Evolutionary conservation across 2,329 filamentous ascomycete species (phyloP).

Genomic region (Bisporella sp.): DNA sequence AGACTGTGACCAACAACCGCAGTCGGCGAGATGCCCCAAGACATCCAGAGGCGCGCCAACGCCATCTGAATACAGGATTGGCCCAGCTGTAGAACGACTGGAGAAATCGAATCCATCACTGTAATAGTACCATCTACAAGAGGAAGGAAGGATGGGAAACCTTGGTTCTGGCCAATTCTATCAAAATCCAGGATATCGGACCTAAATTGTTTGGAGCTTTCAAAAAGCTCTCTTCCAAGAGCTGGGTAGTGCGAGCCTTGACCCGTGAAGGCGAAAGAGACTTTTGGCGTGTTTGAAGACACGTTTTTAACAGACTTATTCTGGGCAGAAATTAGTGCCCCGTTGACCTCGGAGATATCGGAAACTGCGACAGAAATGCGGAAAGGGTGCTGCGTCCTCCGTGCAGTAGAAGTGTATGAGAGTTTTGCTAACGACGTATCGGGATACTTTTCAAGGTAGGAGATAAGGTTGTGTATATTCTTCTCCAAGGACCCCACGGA

Average conservation of each 20-base stretch:
- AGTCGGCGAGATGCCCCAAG: slow-evolving; percentile 46
- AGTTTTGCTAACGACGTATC: slow-evolving; percentile 2
- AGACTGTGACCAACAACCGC: slow-evolving; percentile 57
- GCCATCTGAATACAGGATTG: slow-evolving; percentile 47
- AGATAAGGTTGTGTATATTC: slow-evolving; percentile 7
- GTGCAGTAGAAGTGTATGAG: slow-evolving; percentile 19
- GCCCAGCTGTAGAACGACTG: slow-evolving; percentile 45
- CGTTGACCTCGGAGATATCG: slow-evolving; percentile 18
- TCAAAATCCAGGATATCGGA: slow-evolving; percentile 6
- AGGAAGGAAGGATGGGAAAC: slow-evolving; percentile 8
- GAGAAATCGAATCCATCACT: slow-evolving; percentile 34
- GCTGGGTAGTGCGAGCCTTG: slow-evolving; percentile 35
- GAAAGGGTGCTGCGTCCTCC: slow-evolving; percentile 50
- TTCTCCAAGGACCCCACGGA: slow-evolving; percentile 3
- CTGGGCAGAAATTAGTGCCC: slow-evolving; percentile 29
- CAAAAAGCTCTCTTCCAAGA: slow-evolving; percentile 4
- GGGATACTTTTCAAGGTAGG: slow-evolving; percentile 5
- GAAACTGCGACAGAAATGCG: slow-evolving; percentile 40
- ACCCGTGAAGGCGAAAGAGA: slow-evolving; percentile 30
- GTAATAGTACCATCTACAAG: slow-evolving; percentile 27
- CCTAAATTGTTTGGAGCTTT: slow-evolving; percentile 29
- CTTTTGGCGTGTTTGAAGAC: slow-evolving; percentile 22
- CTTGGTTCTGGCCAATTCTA: slow-evolving; percentile 3
- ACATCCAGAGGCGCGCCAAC: slow-evolving; percentile 44
- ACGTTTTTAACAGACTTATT: background rate